A percentile compares a stretch with the other conserved stretches of the same genome.
Conservation (phyloP, 345 rosid species). For the Murraya paniculata region DNA sequence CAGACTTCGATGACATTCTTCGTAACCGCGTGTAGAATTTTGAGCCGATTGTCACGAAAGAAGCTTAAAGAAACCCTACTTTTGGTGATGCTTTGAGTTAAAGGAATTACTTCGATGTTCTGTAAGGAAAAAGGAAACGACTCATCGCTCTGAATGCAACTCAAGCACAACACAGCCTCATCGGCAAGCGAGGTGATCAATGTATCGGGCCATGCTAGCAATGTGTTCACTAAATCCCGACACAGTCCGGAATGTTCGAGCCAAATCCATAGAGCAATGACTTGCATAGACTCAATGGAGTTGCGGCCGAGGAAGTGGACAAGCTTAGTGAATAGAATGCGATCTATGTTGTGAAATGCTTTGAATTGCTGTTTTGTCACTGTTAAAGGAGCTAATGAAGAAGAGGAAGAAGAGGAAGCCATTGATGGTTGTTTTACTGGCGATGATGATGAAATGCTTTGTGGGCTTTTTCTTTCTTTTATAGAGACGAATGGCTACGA, state of each 20-base stretch:
- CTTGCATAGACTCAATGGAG: constrained; percentile 43
- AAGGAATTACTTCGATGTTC: constrained; percentile 16
- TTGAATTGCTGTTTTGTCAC: constrained; percentile 42
- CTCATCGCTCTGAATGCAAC: constrained; percentile 30
- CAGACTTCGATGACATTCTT: constrained; percentile 41
- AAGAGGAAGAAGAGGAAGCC: constrained; percentile 8
- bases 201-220: constrained; percentile 31
- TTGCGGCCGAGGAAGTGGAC: constrained; percentile 41
- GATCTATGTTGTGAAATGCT: constrained; percentile 55
- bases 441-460: not conserved
- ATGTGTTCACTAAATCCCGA: constrained; percentile 23
- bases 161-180: constrained; percentile 49
- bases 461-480: not conserved
- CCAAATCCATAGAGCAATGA: constrained; percentile 59
- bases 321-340: constrained; percentile 44
- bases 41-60: constrained; percentile 34
- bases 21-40: constrained; percentile 19
- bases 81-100: constrained; percentile 26
- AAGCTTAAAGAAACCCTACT: constrained; percentile 25
- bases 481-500: not conserved
- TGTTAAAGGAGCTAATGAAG: not conserved
- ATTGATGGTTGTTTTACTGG: not conserved
- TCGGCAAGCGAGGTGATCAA: constrained; percentile 37
- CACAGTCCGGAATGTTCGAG: constrained; percentile 37
- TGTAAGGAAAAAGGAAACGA: not conserved